Evolutionary conservation across 176 grass and related monocot genomes (phyloP).

Genomic region (Secale cereale): DNA sequence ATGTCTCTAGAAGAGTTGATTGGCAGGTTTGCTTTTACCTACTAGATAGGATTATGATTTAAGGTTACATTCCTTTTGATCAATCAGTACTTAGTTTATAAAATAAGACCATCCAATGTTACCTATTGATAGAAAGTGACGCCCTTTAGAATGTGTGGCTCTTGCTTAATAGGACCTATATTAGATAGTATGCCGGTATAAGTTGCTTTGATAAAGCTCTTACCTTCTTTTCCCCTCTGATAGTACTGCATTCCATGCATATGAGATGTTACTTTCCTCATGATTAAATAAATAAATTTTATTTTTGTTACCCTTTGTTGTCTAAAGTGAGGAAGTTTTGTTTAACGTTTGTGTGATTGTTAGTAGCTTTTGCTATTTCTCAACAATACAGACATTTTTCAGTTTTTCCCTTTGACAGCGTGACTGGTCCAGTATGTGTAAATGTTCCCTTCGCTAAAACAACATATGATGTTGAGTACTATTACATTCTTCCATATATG

Average conservation of each 20-base stretch:
- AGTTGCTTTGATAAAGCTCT: no score
- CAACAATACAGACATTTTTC: not conserved
- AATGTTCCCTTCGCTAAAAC: not conserved
- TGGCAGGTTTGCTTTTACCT: no score
- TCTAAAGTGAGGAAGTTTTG: no score
- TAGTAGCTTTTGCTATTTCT: not conserved
- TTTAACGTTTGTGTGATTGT: not conserved
- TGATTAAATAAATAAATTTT: no score
- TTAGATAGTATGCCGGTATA: not conserved
- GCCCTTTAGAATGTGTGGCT: not conserved
- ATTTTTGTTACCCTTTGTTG: no score
- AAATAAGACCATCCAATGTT: not conserved
- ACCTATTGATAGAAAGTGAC: not conserved
- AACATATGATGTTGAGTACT: slow-evolving; percentile 39
- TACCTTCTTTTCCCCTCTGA: no score
- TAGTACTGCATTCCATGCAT: no score
- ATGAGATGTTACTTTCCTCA: no score
- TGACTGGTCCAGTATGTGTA: slow-evolving; percentile 34
- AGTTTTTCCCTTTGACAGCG: slow-evolving; percentile 7
- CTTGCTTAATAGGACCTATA: not conserved
- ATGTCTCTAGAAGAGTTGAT: no score
- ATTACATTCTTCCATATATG: slow-evolving; percentile 50
- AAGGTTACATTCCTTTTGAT: no score
- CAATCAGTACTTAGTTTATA: not conserved
- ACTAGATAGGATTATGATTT: no score